These are phyloP conservation scores for Oemleria cerasiformis DNA, from an alignment of 306 rosid genomes.

Conservation along the genomic window DNA sequence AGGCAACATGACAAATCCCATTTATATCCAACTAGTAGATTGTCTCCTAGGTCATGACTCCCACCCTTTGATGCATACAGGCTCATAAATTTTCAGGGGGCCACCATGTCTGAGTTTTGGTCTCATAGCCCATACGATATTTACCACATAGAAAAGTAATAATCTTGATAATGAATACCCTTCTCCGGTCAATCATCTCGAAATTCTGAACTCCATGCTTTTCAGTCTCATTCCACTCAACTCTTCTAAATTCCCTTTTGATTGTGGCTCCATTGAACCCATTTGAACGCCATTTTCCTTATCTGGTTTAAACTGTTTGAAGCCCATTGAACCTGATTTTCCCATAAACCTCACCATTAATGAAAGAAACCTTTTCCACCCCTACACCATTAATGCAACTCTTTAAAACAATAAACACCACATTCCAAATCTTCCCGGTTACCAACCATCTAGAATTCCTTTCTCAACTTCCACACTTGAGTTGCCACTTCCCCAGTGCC, in stretches of 20 bases:
- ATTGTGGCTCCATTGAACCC: slow-evolving; percentile 1
- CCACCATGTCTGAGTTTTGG: slow-evolving; percentile 57
- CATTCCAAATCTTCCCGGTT: slow-evolving; percentile 10
- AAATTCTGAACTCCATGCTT: slow-evolving; percentile 16
- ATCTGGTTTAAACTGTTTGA: neutral
- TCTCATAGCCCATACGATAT: slow-evolving; percentile 48
- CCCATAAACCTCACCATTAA: slow-evolving; percentile 18
- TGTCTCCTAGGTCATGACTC: slow-evolving; percentile 13
- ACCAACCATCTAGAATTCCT: neutral
- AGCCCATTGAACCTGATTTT: slow-evolving; percentile 12
- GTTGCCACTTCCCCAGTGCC: slow-evolving; percentile 15
- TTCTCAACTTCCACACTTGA: slow-evolving; percentile 8
- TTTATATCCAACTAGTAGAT: slow-evolving; percentile 34
- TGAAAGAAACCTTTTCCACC: slow-evolving; percentile 14
- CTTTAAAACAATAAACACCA: neutral
- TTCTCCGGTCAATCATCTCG: slow-evolving; percentile 23
- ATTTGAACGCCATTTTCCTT: neutral
- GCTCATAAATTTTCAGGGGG: slow-evolving; percentile 41
- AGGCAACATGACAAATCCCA: slow-evolving; percentile 36
- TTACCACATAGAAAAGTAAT: slow-evolving; percentile 35
- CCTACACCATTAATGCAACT: slow-evolving; percentile 16
- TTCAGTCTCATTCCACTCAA: slow-evolving; percentile 8
- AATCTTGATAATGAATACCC: no score
- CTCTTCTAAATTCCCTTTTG: neutral
- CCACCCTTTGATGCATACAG: slow-evolving; percentile 28